Conservation (phyloP, 2,329 filamentous ascomycete species). For the Tolypocladium capitatum region DNA sequence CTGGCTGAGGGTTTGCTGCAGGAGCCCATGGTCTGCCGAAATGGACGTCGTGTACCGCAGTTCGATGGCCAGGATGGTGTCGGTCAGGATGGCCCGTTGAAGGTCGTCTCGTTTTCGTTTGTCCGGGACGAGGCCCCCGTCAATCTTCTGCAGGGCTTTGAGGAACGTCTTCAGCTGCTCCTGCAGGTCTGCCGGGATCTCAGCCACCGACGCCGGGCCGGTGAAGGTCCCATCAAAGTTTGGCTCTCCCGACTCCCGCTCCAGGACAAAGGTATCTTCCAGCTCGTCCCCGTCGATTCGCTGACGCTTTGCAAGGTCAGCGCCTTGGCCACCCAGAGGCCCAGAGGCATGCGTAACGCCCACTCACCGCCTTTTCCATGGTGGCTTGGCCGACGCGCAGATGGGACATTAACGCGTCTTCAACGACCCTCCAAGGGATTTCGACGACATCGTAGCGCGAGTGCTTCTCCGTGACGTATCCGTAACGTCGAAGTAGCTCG, state of each 20-base stretch:
- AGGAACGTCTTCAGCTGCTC: conserved; percentile 37
- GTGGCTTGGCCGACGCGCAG: conserved; percentile 23
- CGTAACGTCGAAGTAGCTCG: conserved; percentile 72
- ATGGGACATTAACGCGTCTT: conserved; percentile 26
- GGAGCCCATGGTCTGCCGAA: conserved; percentile 23
- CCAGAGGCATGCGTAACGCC: conserved; percentile 2
- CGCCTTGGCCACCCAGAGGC: background rate
- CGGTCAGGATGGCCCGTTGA: conserved; percentile 24
- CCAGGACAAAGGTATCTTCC: conserved; percentile 63
- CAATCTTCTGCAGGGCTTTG: conserved; percentile 33
- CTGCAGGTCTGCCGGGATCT: conserved; percentile 36
- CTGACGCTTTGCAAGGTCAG: conserved; percentile 21
- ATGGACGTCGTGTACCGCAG: conserved; percentile 28
- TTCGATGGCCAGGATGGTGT: conserved; percentile 23
- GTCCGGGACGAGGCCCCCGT: conserved; percentile 28
- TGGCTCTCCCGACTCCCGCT: conserved; percentile 39
- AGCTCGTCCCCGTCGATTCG: conserved; percentile 50
- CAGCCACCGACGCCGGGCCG: conserved; percentile 22
- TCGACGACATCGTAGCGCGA: conserved; percentile 73
- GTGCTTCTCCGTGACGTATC: conserved; percentile 73
- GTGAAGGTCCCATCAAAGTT: conserved; percentile 32
- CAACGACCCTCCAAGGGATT: conserved; percentile 49
- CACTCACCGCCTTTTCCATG: conserved; percentile 29
- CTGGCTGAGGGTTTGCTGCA: conserved; percentile 20
- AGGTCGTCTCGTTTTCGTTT: conserved; percentile 37